Evolutionary conservation across 2,329 filamentous ascomycete species (phyloP).

Genomic region (Colletotrichum sp.): DNA sequence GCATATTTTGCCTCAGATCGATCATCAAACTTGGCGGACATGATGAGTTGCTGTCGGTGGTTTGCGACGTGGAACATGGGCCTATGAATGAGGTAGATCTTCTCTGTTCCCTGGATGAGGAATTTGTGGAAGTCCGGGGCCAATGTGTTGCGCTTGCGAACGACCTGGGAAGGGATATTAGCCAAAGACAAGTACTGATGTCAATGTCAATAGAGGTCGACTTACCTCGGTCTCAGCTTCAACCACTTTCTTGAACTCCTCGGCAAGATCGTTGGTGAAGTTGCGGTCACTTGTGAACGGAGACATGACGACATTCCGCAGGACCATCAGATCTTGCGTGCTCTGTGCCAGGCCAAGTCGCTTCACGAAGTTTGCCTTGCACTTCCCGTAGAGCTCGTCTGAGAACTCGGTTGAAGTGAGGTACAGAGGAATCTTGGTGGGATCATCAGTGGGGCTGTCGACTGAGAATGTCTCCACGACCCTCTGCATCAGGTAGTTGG

Average conservation of each 20-base stretch:
- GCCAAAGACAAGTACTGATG: not conserved
- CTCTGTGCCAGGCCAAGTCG: constrained; percentile 39
- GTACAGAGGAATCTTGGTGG: constrained; percentile 45
- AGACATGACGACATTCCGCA: constrained; percentile 55
- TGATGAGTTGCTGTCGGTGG: constrained; percentile 43
- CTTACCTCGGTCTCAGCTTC: constrained; percentile 25
- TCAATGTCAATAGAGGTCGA: fast-evolving
- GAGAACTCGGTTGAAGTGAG: constrained; percentile 50
- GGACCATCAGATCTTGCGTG: constrained; percentile 43
- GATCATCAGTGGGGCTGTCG: constrained; percentile 41
- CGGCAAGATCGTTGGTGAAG: constrained; percentile 42
- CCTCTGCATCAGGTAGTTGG: constrained; percentile 52
- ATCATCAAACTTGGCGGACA: constrained; percentile 31
- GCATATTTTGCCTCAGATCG: constrained; percentile 25
- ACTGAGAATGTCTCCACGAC: constrained; percentile 48
- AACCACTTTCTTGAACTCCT: constrained; percentile 34
- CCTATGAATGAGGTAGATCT: constrained; percentile 38
- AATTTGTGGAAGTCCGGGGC: constrained; percentile 40
- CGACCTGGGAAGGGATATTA: constrained; percentile 21
- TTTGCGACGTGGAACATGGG: constrained; percentile 45
- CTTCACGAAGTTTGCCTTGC: constrained; percentile 44
- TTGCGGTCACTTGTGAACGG: constrained; percentile 44
- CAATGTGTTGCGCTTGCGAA: constrained; percentile 39
- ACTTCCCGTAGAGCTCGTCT: constrained; percentile 44
- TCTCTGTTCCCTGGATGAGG: constrained; percentile 38